Evolutionary conservation across 768 basidiomycete genomes (phyloP).

Genomic region (Lentinula raphanica): DNA sequence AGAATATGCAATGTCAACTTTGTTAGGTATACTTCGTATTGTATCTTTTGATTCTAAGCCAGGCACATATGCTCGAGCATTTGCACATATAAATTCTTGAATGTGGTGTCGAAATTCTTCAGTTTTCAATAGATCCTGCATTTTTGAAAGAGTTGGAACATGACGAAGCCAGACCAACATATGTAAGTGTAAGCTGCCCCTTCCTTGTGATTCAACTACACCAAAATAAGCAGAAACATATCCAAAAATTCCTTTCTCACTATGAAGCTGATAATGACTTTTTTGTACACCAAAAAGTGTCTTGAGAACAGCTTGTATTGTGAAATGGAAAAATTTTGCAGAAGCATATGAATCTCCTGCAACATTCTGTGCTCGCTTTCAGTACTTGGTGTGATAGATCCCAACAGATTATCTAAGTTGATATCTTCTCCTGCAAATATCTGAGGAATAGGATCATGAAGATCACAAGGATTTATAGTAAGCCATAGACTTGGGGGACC

Average conservation of each 20-base stretch:
- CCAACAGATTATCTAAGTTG: conserved; percentile 35
- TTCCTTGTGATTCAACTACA: conserved; percentile 32
- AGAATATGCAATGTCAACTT: conserved; percentile 20
- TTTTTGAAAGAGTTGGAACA: conserved; percentile 19
- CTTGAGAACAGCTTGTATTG: background rate
- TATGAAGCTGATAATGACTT: background rate
- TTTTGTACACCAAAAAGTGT: background rate
- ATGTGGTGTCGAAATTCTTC: conserved; percentile 25
- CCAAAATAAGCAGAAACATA: conserved; percentile 17
- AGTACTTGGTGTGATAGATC: conserved; percentile 19
- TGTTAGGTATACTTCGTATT: background rate
- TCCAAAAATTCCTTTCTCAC: conserved; percentile 26
- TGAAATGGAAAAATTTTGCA: conserved; percentile 34
- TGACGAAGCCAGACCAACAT: conserved; percentile 31
- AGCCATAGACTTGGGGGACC: conserved; percentile 32
- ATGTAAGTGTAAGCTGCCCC: conserved; percentile 36
- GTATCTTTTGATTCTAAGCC: conserved; percentile 3
- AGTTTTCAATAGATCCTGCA: conserved; percentile 15
- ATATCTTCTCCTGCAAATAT: conserved; percentile 38
- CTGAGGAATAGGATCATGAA: conserved; percentile 38
- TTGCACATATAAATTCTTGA: conserved; percentile 21
- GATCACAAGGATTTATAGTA: conserved; percentile 36
- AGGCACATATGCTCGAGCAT: conserved; percentile 26
- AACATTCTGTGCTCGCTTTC: conserved; percentile 21
- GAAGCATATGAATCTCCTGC: conserved; percentile 36